Percentiles rank a stretch among this genome's conserved stretches.
Conservation (phyloP, 371 early-diverging fungal species). For the Mortierella sp. region DNA sequence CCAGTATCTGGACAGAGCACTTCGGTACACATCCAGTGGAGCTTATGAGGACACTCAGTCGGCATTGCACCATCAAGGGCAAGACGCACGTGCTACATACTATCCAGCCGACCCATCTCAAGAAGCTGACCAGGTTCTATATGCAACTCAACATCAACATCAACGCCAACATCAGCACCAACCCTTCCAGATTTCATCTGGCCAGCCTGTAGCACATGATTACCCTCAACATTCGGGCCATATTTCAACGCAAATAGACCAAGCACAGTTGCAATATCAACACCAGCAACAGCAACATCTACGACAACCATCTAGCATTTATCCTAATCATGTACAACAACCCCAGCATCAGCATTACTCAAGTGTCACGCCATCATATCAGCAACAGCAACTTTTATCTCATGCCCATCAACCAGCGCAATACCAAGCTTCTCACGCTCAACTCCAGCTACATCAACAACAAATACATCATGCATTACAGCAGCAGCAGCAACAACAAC, state of each 20-base stretch:
- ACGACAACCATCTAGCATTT: constrained; percentile 24
- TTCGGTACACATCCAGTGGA: constrained; percentile 24
- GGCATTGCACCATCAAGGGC: constrained; percentile 45
- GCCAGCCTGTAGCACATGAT: constrained; percentile 29
- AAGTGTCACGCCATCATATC: constrained; percentile 13
- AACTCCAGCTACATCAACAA: constrained; percentile 40
- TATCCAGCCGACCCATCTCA: constrained; percentile 15
- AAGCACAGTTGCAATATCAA: constrained; percentile 29
- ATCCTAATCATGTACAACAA: constrained; percentile 43
- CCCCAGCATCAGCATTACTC: constrained; percentile 34
- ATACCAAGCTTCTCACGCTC: constrained; percentile 34
- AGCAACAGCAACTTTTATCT: constrained; percentile 29
- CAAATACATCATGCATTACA: constrained; percentile 16
- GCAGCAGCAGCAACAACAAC: constrained; percentile 28
- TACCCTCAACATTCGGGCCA: constrained; percentile 29
- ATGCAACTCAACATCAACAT: constrained; percentile 17
- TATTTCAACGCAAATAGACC: constrained; percentile 21
- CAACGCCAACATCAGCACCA: constrained; percentile 31
- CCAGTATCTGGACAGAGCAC: constrained; percentile 51
- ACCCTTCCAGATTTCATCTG: constrained; percentile 20
- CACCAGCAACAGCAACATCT: constrained; percentile 40
- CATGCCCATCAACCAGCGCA: constrained; percentile 30
- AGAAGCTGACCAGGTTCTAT: constrained; percentile 28
- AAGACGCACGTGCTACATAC: constrained; percentile 16
- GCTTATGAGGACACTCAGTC: constrained; percentile 41